These are phyloP conservation scores for Seminavis robusta DNA, from an alignment of 108 stramenopile species.

Conservation along the genomic window DNA sequence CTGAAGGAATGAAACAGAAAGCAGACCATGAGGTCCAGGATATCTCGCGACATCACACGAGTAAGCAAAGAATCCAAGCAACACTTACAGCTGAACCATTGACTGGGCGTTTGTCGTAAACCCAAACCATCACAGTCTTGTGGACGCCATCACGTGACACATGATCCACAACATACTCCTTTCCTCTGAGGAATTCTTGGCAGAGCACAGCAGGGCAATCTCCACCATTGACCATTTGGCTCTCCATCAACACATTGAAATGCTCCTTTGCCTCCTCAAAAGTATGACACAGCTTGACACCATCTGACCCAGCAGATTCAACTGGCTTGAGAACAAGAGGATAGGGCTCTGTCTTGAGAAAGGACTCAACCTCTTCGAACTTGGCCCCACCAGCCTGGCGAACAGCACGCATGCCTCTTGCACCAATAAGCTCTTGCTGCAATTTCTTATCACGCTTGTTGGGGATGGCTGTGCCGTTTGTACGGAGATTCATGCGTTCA, in stretches of 20 bases:
- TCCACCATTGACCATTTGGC: conserved; percentile 85
- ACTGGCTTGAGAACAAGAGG: conserved; percentile 93
- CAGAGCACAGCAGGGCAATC: conserved; percentile 85
- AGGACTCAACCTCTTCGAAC: conserved; percentile 74
- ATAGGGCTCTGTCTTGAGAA: conserved; percentile 67
- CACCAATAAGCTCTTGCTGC: conserved; percentile 85
- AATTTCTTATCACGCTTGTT: conserved; percentile 91
- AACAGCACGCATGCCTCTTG: conserved; percentile 75
- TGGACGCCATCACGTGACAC: conserved; percentile 87
- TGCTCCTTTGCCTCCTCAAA: conserved; percentile 89
- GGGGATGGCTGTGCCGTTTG: conserved; percentile 81
- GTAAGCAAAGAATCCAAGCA: too few relatives aligned
- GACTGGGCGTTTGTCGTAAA: conserved; percentile 89
- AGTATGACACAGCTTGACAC: conserved; percentile 88
- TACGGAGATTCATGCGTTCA: conserved; percentile 65
- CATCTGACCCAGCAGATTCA: conserved; percentile 91
- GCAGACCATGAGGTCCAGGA: too few relatives aligned
- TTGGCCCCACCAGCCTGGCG: conserved; percentile 70
- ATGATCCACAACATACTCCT: conserved; percentile 91
- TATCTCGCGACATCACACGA: too few relatives aligned
- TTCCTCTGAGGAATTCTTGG: conserved; percentile 89
- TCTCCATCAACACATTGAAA: conserved; percentile 80
- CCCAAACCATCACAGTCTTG: conserved; percentile 89
- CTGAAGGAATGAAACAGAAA: too few relatives aligned
- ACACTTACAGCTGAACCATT: conserved; percentile 81